A percentile compares a stretch with the other conserved stretches of the same genome.
These are phyloP conservation scores for Cichorium intybus DNA, from an alignment of 140 eudicot species.

Conservation along the genomic window DNA sequence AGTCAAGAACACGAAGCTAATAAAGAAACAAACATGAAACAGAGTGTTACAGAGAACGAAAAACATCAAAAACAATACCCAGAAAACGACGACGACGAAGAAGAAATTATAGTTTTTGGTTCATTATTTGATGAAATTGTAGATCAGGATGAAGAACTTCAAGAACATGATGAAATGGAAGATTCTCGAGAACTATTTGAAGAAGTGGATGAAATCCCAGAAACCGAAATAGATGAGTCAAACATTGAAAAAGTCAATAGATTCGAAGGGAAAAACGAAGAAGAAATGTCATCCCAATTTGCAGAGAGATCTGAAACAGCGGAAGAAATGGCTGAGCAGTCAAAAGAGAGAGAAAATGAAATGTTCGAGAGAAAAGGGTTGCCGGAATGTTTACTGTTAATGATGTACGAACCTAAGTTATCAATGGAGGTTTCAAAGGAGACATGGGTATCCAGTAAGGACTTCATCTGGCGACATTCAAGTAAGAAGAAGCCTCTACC, in stretches of 20 bases:
- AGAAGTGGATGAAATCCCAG: conserved; percentile 12
- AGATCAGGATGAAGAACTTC: conserved; percentile 26
- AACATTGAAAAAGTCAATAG: conserved; percentile 8
- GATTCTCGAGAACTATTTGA: conserved; percentile 20
- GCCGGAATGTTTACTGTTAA: conserved; percentile 82
- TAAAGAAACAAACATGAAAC: conserved; percentile 14
- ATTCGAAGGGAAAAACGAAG: conserved; percentile 18
- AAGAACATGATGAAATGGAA: conserved; percentile 16
- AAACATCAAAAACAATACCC: conserved; percentile 1
- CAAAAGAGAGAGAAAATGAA: conserved; percentile 23
- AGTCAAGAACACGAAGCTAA: conserved; percentile 7
- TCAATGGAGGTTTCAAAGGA: conserved; percentile 98
- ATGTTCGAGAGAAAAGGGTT: conserved; percentile 27
- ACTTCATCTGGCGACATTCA: conserved; percentile 57
- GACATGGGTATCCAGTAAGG: conserved; percentile 93
- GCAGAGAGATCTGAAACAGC: conserved; percentile 22
- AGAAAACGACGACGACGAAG: conserved; percentile 17
- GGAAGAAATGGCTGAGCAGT: conserved; percentile 10
- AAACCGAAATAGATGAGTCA: conserved; percentile 13
- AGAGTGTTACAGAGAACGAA: conserved; percentile 6
- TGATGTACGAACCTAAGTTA: conserved; percentile 94
- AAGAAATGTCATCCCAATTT: conserved; percentile 22
- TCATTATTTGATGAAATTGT: conserved; percentile 34
- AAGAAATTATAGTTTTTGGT: conserved; percentile 29
- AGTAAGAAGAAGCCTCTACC: conserved; percentile 35